Conservation (phyloP, 2,329 filamentous ascomycete genomes). For the Clonostachys chloroleuca region DNA sequence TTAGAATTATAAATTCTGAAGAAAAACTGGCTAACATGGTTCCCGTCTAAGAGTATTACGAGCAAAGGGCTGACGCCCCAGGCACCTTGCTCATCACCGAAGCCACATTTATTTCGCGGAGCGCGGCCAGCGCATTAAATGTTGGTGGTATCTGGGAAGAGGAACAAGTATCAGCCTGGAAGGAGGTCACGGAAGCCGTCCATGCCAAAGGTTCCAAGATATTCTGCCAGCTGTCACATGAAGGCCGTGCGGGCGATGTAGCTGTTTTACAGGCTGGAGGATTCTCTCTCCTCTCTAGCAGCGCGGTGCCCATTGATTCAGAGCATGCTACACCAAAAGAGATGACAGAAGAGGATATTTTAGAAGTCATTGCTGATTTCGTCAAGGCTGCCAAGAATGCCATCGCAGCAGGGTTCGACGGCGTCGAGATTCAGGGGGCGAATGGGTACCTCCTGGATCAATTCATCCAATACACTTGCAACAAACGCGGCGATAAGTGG, state of each 20-base stretch:
- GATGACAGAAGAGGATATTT: conserved; percentile 62
- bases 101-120: conserved; percentile 40
- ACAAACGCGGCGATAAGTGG: conserved; percentile 29
- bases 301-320: conserved; percentile 15
- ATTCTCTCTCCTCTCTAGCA: neutral
- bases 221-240: conserved; percentile 53
- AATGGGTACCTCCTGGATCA: conserved; percentile 33
- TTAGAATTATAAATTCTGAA: neutral
- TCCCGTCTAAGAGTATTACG: conserved; percentile 24
- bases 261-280: neutral
- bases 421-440: conserved; percentile 31
- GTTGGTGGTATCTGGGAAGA: conserved; percentile 53
- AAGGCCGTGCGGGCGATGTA: conserved; percentile 24
- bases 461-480: conserved; percentile 34
- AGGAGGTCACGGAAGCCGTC: conserved; percentile 52
- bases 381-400: conserved; percentile 47
- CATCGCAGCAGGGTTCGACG: conserved; percentile 51
- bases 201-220: conserved; percentile 56
- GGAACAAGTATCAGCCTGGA: conserved; percentile 54
- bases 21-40: neutral
- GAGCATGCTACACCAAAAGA: conserved; percentile 45
- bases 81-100: conserved; percentile 37
- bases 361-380: conserved; percentile 54
- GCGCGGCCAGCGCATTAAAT: conserved; percentile 27
- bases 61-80: conserved; percentile 27